Percentiles rank a stretch among this genome's conserved stretches.
These are phyloP conservation scores for Acarospora socialis DNA, from an alignment of 2,329 filamentous ascomycete genomes.

Conservation along the genomic window DNA sequence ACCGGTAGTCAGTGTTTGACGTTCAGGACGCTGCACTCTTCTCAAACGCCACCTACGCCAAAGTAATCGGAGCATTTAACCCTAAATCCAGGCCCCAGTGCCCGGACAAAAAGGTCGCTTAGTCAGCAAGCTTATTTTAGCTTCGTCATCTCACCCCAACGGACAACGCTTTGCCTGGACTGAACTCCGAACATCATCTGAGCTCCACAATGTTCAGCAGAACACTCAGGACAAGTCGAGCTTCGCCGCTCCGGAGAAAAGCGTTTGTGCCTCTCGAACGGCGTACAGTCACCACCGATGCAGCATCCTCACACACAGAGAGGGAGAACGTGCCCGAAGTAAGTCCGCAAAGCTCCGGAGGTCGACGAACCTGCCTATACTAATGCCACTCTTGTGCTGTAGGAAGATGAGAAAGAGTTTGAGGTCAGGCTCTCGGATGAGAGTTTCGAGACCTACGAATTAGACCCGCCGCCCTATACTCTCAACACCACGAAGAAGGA, in stretches of 20 bases:
- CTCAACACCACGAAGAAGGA: constrained; percentile 92
- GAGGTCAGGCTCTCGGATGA: constrained; percentile 86
- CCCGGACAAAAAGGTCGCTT: too few relatives aligned
- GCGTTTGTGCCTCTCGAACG: constrained; percentile 36
- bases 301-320: constrained; percentile 79
- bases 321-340: constrained; percentile 57
- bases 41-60: too few relatives aligned
- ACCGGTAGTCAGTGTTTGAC: too few relatives aligned
- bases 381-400: constrained; percentile 9
- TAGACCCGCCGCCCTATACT: constrained; percentile 89
- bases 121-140: too few relatives aligned
- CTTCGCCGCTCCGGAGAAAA: constrained; percentile 27
- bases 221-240: constrained; percentile 12
- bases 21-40: too few relatives aligned
- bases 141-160: too few relatives aligned
- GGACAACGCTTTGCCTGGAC: too few relatives aligned
- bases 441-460: constrained; percentile 98
- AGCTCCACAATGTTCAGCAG: constrained; percentile 16
- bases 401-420: constrained; percentile 93
- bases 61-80: too few relatives aligned
- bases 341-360: constrained; percentile 23
- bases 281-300: constrained; percentile 85
- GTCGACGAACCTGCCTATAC: constrained; percentile 22
- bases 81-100: too few relatives aligned
- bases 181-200: too few relatives aligned